phyloP scores from a whole-genome alignment of 768 basidiomycete species.

The Pisolithus marmoratus region DNA sequence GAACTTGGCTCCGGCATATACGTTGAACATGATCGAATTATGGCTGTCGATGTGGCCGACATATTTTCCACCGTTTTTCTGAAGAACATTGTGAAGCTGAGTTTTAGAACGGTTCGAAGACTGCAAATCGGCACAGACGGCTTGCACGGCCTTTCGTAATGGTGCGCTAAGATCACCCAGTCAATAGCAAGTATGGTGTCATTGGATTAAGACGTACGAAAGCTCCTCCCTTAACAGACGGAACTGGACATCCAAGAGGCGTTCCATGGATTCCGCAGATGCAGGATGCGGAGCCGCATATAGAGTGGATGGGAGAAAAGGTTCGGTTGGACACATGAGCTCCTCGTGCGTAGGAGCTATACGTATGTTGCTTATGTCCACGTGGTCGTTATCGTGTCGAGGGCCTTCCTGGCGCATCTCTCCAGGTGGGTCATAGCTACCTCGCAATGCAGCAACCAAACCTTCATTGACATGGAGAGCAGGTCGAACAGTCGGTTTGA shows the following conservation, averaged over 20 bases:
- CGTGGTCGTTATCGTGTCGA: conserved; percentile 65
- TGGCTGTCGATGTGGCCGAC: conserved; percentile 34
- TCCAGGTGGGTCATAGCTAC: conserved; percentile 53
- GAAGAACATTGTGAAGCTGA: conserved; percentile 40
- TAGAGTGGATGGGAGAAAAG: conserved; percentile 60
- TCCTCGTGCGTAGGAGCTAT: conserved; percentile 69
- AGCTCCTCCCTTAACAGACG: conserved; percentile 70
- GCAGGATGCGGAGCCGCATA: conserved; percentile 59
- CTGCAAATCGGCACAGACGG: conserved; percentile 42
- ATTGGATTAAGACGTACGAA: conserved; percentile 36
- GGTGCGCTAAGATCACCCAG: conserved; percentile 37
- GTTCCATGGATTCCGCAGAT: conserved; percentile 53
- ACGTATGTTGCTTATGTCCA: conserved; percentile 52
- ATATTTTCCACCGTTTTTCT: conserved; percentile 55
- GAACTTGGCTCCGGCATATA: conserved; percentile 54
- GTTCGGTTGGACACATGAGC: conserved; percentile 40
- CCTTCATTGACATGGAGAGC: conserved; percentile 25
- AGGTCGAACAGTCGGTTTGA: background rate
- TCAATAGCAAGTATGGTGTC: background rate
- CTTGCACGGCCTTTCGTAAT: conserved; percentile 45
- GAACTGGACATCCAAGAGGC: conserved; percentile 69
- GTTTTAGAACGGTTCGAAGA: conserved; percentile 22
- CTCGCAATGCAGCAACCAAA: conserved; percentile 32
- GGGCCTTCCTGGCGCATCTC: conserved; percentile 40
- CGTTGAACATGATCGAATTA: conserved; percentile 54